Conservation (phyloP, 2,329 filamentous ascomycete species). For the Lecanosticta acicola region DNA sequence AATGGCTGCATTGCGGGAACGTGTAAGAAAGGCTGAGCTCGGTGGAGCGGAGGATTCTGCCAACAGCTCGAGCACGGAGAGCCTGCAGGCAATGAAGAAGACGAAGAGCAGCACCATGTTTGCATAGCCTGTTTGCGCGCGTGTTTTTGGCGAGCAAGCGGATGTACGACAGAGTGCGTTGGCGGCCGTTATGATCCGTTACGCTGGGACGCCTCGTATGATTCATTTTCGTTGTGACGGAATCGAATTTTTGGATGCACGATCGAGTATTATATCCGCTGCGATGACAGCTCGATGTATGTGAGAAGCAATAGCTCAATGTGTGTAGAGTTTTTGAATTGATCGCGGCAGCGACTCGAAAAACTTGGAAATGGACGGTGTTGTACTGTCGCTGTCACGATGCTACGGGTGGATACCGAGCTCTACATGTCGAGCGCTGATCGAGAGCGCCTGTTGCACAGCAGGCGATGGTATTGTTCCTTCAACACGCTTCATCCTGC, state of each 20-base stretch:
- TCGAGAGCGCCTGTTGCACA: slow-evolving; percentile 1
- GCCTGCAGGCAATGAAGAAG: slow-evolving; percentile 1
- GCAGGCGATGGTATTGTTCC: slow-evolving; percentile 46
- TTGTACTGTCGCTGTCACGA: no score
- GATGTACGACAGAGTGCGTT: no score
- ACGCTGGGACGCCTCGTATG: background rate
- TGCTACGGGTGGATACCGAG: slow-evolving; percentile 3
- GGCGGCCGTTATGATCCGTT: background rate
- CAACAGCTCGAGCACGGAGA: slow-evolving; percentile 5
- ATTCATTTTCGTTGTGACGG: background rate
- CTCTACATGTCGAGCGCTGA: slow-evolving; percentile 1
- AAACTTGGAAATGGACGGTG: no score
- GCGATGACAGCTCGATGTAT: background rate
- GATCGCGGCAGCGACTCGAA: no score
- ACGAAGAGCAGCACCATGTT: slow-evolving; percentile 4
- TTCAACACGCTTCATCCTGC: slow-evolving; percentile 64
- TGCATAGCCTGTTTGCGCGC: background rate
- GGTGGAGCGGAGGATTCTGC: slow-evolving; percentile 8
- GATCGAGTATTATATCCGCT: background rate
- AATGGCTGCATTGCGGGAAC: slow-evolving; percentile 18
- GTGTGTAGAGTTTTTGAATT: background rate
- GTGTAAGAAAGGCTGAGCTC: slow-evolving; percentile 8
- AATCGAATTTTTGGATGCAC: background rate
- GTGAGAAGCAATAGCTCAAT: background rate
- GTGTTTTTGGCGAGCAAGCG: no score